phyloP scores from a whole-genome alignment of 2,329 filamentous ascomycete genomes.

The Exophiala sp. region DNA sequence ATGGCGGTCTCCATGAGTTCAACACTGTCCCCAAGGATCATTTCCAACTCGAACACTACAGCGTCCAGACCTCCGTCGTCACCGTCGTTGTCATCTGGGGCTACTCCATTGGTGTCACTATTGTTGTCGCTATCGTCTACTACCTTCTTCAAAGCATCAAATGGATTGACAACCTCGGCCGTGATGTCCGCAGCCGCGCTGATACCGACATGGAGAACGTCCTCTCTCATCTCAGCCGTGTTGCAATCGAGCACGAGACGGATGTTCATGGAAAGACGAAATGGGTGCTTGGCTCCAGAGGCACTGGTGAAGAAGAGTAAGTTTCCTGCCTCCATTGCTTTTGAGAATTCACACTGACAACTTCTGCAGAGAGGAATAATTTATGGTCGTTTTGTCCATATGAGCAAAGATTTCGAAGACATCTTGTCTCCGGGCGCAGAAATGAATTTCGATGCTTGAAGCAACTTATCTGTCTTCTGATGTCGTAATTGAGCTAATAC shows the following conservation, averaged over 20 bases:
- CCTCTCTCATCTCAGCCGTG: conserved; percentile 50
- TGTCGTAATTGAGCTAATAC: conserved; percentile 11
- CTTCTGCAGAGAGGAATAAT: no score
- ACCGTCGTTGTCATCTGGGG: conserved; percentile 52
- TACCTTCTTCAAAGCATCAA: conserved; percentile 46
- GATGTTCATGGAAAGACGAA: conserved; percentile 45
- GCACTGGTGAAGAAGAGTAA: conserved; percentile 43
- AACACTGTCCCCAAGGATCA: conserved; percentile 34
- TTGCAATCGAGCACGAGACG: conserved; percentile 50
- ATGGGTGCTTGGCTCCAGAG: conserved; percentile 42
- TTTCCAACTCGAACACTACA: conserved; percentile 25
- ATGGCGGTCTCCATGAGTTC: conserved; percentile 47
- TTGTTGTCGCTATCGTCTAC: conserved; percentile 53
- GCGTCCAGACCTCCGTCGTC: conserved; percentile 44
- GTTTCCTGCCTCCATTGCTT: conserved; percentile 26
- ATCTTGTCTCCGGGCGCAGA: no score
- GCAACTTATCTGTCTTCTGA: background rate
- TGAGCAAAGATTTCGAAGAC: no score
- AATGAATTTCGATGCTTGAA: no score
- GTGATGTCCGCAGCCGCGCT: conserved; percentile 49
- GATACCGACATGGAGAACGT: conserved; percentile 55
- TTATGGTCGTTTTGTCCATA: no score
- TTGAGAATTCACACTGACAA: no score
- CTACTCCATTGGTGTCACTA: conserved; percentile 52
- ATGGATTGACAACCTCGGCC: conserved; percentile 50